Base-by-base conservation (phyloP, 441 rosid species). In the Erodium texanum region DNA sequence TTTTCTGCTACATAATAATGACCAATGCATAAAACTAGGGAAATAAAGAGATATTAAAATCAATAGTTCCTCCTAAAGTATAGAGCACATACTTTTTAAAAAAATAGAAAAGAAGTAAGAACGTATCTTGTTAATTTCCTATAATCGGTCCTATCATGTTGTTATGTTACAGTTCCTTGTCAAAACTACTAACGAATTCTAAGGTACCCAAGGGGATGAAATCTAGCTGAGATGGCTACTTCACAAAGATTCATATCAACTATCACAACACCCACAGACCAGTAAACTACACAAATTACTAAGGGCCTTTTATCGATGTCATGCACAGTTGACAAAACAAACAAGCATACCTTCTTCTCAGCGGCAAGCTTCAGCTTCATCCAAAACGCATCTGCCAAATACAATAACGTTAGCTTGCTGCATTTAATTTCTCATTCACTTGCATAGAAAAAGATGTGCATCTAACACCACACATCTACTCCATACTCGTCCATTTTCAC, bases 371-470 rank as follows among this genome's bases (percentile, higher is more conserved):
- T 87, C 41, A 92, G 84, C 80, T 89, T 89, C 76, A 80, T 80
- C 98, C 96, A 92, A 65, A 92, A 92, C 56, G 79, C 80, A 80
- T 79, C 98, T 89, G 80, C 68, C 52, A 41, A 70, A 77, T 75
- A 63, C 66, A 73, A 20, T 16, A 22, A 58, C 7, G n/a, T 59
- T 7, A 54, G 16, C 61, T 16, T 20, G 22, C 6, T 19, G 6
- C 8, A 54, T 54, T 20, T 19, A 16, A 54, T 54, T 54, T 19
- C 24, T 7, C 20, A 19, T 18, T 18, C 14, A 12, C 10, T 41
- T 19, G 16, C 61, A 18, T 6, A 20, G 9, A 52, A 52, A 16
- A 18, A 54, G 19, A 54, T 54, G 18, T 6, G 22, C 61, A 16
- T 54, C 24, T 54, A 54, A 19, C 9, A 5, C 22, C 24, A 54